These are phyloP conservation scores for Scedosporium boydii DNA, from an alignment of 2,329 filamentous ascomycete genomes.

Conservation along the genomic window DNA sequence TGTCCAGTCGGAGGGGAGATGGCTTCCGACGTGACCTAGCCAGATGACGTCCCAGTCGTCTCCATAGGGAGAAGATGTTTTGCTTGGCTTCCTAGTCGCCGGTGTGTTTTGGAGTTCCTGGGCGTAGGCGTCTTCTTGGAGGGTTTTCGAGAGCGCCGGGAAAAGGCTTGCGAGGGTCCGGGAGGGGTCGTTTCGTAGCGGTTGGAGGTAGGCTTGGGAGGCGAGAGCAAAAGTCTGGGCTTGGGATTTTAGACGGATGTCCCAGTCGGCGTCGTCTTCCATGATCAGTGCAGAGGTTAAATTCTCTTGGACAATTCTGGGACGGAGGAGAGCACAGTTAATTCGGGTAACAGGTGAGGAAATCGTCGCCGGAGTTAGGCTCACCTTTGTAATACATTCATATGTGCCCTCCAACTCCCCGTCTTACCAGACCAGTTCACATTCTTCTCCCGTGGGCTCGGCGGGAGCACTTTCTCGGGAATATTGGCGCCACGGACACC, in stretches of 20 bases:
- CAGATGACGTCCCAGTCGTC: conserved; percentile 42
- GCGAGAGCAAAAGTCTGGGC: conserved; percentile 30
- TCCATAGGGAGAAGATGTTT: conserved; percentile 32
- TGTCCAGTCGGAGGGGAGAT: conserved; percentile 15
- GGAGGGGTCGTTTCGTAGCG: conserved; percentile 8
- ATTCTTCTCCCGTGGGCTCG: not conserved
- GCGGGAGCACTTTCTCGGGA: conserved; percentile 24
- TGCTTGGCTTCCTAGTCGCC: not conserved
- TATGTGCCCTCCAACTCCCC: conserved; percentile 27
- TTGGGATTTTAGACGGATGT: conserved; percentile 38
- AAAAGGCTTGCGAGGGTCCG: conserved; percentile 16
- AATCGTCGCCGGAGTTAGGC: conserved; percentile 6
- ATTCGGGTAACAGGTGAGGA: not conserved
- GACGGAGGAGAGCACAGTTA: not conserved
- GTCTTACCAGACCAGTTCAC: conserved; percentile 4
- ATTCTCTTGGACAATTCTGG: conserved; percentile 32
- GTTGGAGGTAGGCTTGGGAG: conserved; percentile 23
- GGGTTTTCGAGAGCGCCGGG: not conserved
- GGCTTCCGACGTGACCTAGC: conserved; percentile 37
- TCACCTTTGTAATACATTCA: conserved; percentile 25
- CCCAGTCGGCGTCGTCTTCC: conserved; percentile 51
- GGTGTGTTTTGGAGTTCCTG: conserved; percentile 5
- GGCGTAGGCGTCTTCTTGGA: not conserved
- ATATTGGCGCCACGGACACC: conserved; percentile 30
- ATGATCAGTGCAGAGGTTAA: conserved; percentile 39